Evolutionary conservation across 1,284 basidiomycete species (phyloP), one percentile per base, ranked within the genome.

Genomic region (Fomitiporia mediterranea): DNA sequence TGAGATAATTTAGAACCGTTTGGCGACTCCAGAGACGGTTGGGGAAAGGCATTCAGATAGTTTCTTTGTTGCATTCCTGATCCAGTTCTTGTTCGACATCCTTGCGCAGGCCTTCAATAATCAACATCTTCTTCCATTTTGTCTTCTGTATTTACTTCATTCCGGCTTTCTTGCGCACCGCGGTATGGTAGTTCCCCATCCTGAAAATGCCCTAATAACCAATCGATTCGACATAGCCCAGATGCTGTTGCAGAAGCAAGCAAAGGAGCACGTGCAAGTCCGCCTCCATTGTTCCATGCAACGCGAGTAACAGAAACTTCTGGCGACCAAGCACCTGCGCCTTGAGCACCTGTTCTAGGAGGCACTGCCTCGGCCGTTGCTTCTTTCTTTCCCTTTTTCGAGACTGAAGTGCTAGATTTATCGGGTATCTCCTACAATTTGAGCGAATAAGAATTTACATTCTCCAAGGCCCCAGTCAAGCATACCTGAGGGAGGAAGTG

Each of bases 191-290:
- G 68, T 61, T 73, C 77, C 42, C 79, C 82, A 43, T 75, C 79
- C 51, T 80, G 71, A 79, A 82, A 91, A 59, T 81, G 70, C 11
- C 91, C 91, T 64, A 77, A 70, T 17, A 94, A 63, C 64, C 82
- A 81, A 65, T 97, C 94, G 3, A 98, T 77, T 46, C 94, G 74
- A 63, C 89, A 93, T 15, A 97, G 69, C 0, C 94, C 94, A n/a
- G 83, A 83, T 2, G 82, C 90, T 3, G 86, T 91, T 0, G 83
- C 87, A 21, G 84, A 86, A 3, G 89, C 93, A 21, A 95, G 70
- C 63, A 93, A 66, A 0, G 81, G 79, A 1, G 86, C 83, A 0
- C 78, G 73, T 1, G 70, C 80, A 0, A 94, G 71, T 0, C 90
- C 91, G 44, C 82, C 82, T 1, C 78, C 82, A 37, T 74, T 79